Evolutionary conservation across 2,329 filamentous ascomycete species (phyloP), one percentile per base, ranked within the genome.

Genomic region (Cytospora chrysosperma): DNA sequence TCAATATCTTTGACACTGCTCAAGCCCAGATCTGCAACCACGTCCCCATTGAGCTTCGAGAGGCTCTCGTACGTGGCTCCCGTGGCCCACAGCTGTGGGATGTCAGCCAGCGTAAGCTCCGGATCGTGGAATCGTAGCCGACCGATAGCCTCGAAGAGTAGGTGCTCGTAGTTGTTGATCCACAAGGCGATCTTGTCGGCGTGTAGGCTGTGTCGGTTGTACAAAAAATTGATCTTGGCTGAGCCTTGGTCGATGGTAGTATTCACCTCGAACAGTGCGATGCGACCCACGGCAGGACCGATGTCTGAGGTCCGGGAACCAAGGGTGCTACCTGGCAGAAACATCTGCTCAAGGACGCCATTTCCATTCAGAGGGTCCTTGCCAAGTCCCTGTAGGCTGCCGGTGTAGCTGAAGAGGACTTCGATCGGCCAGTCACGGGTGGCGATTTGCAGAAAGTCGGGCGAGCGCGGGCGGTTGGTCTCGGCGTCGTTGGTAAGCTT

Each of bases 371-470:
- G 27, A 5, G 59, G 59, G 12, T 77, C 74, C 1, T 76, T 75
- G 57, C 82, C 79, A 0, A 83, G 70, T n/a, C 81, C 77, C 56
- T 82, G 78, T 19, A 80, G 72, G 0, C 78, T 78, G 4, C 84
- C 83, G 1, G 80, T 75, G 67, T 83, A 85, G 62, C 79, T 86
- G 70, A 88, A 86, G 37, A 86, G 77, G 43, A 88, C 75, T 70
- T 88, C 85, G 55, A 87, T 78, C 0, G 83, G 83, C 64, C 77
- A 78, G 49, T 81, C 78, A 1, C 75, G 69, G 0, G 70, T 67
- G 12, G 64, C 64, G 15, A 66, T 61, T 32, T 64, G 64, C 2
- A 64, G 49, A 21, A 56, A 61, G 6, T 58, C 34, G 13, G 64
- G 64, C n/a, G 64, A 66, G 53, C 21, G 32, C 8, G 56, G 56